Evolutionary conservation across 768 basidiomycete species (phyloP).

Genomic region (Lactarius deliciosus): DNA sequence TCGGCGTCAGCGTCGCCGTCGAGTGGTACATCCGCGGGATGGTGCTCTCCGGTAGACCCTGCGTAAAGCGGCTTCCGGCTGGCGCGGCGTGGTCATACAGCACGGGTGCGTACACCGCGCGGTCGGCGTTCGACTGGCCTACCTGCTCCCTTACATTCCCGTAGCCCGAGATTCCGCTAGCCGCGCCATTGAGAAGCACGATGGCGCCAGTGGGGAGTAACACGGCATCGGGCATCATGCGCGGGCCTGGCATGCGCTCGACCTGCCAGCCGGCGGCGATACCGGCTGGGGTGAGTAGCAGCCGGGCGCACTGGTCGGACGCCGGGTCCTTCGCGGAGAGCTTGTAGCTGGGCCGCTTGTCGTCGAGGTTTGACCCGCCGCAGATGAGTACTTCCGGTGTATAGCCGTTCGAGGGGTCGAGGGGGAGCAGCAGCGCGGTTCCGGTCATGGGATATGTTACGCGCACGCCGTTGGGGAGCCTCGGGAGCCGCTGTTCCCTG

Average conservation of each 20-base stretch:
- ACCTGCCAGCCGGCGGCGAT: slow-evolving; percentile 70
- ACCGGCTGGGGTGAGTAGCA: slow-evolving; percentile 62
- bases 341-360: slow-evolving; percentile 55
- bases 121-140: slow-evolving; percentile 76
- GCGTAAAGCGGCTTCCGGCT: slow-evolving; percentile 54
- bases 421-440: slow-evolving; percentile 69
- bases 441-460: slow-evolving; percentile 85
- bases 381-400: slow-evolving; percentile 71
- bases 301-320: slow-evolving; percentile 69
- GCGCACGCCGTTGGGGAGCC: slow-evolving; percentile 72
- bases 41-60: slow-evolving; percentile 58
- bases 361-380: slow-evolving; percentile 70
- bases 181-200: slow-evolving; percentile 74
- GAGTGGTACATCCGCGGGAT: slow-evolving; percentile 83
- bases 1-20: slow-evolving; percentile 75
- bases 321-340: slow-evolving; percentile 74
- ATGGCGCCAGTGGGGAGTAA: slow-evolving; percentile 75
- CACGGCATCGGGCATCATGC: slow-evolving; percentile 80
- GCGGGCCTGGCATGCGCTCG: slow-evolving; percentile 71
- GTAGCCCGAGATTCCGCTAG: slow-evolving; percentile 73
- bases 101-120: slow-evolving; percentile 65
- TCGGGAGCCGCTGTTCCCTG: slow-evolving; percentile 59
- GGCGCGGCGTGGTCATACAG: slow-evolving; percentile 63
- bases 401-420: slow-evolving; percentile 61
- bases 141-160: slow-evolving; percentile 69